Conservation (phyloP, 75 land plant genomes). For the Cupressus sempervirens region DNA sequence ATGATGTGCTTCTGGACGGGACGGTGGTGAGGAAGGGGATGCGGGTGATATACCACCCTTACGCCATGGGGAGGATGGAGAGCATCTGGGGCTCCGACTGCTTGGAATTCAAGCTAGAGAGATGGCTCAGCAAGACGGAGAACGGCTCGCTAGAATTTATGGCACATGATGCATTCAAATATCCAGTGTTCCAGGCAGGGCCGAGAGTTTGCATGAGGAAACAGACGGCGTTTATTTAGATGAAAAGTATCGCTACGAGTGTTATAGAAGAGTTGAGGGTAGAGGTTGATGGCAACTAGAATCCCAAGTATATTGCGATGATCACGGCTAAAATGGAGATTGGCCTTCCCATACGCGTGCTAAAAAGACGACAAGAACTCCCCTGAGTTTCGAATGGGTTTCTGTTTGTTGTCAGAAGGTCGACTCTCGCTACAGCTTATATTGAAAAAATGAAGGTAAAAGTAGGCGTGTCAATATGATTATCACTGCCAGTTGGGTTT, state of each 20-base stretch:
- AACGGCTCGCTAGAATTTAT: not conserved
- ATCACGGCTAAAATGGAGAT: not conserved
- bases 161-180: slow-evolving; percentile 20
- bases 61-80: slow-evolving; percentile 50
- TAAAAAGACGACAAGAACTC: not conserved
- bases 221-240: slow-evolving; percentile 26
- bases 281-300: not conserved
- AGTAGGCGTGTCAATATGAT: too few species aligned
- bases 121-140: slow-evolving; percentile 29
- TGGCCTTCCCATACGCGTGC: not conserved
- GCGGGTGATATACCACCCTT: slow-evolving; percentile 21
- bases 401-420: too few species aligned
- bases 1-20: slow-evolving; percentile 54
- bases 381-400: not conserved
- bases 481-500: too few species aligned
- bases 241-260: slow-evolving; percentile 29
- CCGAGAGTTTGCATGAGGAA: slow-evolving; percentile 38
- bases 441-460: too few species aligned
- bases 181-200: slow-evolving; percentile 31
- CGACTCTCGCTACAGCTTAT: too few species aligned
- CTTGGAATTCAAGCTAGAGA: slow-evolving; percentile 25
- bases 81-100: slow-evolving; percentile 49
- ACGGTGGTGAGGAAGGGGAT: slow-evolving; percentile 19
- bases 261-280: slow-evolving; percentile 20
- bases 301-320: not conserved